These are phyloP conservation scores for Xylariaceae sp. DNA, from an alignment of 2,329 filamentous ascomycete genomes.

Conservation along the genomic window DNA sequence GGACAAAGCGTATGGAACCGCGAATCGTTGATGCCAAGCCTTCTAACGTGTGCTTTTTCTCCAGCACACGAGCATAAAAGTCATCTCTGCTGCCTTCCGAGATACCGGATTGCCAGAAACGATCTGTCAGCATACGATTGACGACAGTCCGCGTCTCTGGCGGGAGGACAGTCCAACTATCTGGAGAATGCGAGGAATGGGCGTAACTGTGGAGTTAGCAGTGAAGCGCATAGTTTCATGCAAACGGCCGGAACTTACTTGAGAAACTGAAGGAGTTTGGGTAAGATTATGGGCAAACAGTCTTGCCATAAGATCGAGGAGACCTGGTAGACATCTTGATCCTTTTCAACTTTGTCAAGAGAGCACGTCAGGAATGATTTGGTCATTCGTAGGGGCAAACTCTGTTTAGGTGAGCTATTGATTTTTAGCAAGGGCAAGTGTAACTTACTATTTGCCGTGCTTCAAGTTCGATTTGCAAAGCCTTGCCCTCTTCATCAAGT, in stretches of 20 bases:
- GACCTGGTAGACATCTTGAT: constrained; percentile 65
- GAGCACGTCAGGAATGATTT: constrained; percentile 91
- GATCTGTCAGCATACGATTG: constrained; percentile 77
- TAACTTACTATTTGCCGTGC: constrained; percentile 59
- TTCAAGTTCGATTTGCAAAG: constrained; percentile 72
- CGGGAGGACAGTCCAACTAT: constrained; percentile 75
- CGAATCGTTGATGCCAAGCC: constrained; percentile 91
- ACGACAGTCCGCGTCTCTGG: constrained; percentile 72
- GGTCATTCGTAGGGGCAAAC: constrained; percentile 75
- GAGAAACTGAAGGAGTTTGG: constrained; percentile 76
- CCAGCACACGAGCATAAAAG: constrained; percentile 86
- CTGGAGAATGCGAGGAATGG: constrained; percentile 82
- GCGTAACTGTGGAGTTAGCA: constrained; percentile 56
- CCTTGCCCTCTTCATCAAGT: constrained; percentile 72
- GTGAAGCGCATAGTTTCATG: constrained; percentile 10
- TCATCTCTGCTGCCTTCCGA: constrained; percentile 94
- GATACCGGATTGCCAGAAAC: constrained; percentile 98
- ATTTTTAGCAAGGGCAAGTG: not conserved
- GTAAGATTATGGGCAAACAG: constrained; percentile 74
- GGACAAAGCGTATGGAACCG: constrained; percentile 79
- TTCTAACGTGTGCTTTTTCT: constrained; percentile 84
- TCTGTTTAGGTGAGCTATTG: constrained; percentile 33
- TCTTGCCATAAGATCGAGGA: constrained; percentile 82
- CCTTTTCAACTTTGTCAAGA: constrained; percentile 78
- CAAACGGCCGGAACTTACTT: constrained; percentile 43